Conservation (phyloP, 208 protist species). For the Leishmania gerbilli region DNA sequence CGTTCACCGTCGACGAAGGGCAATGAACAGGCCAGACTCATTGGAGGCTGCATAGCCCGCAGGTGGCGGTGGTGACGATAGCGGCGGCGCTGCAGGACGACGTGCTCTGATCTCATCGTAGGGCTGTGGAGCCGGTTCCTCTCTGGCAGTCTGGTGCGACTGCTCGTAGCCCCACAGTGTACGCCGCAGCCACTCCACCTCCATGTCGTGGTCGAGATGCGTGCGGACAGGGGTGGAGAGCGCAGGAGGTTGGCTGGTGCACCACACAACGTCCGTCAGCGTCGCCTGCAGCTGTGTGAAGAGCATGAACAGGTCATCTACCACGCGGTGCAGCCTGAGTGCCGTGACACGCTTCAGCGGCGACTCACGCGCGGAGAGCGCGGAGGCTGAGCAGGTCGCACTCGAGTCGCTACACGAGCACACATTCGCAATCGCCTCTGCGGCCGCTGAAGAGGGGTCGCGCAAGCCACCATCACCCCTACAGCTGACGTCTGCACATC, state of each 20-base stretch:
- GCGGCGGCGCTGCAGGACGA: neutral
- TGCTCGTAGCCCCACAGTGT: constrained; percentile 25
- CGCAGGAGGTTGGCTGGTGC: constrained; percentile 13
- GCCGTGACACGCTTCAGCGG: neutral
- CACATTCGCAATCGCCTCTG: neutral
- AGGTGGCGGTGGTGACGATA: neutral
- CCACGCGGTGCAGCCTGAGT: constrained; percentile 11
- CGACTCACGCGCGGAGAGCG: neutral
- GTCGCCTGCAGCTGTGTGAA: constrained; percentile 29
- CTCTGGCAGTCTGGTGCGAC: neutral
- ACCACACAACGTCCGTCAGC: constrained; percentile 21
- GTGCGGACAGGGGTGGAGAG: constrained; percentile 19
- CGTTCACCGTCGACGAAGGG: constrained; percentile 2
- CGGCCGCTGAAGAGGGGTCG: neutral
- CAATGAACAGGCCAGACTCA: constrained; percentile 10
- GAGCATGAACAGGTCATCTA: constrained; percentile 20
- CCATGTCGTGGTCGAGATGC: constrained; percentile 9
- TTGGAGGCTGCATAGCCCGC: constrained; percentile 8
- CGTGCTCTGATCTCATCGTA: neutral
- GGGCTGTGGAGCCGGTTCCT: neutral
- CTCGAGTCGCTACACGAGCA: neutral
- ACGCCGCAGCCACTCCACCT: constrained; percentile 24
- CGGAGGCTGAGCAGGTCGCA: neutral
- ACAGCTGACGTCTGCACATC: neutral
- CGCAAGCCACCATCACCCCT: neutral